These are phyloP conservation scores for Phytophthora citricola DNA, from an alignment of 352 stramenopile genomes.

Conservation along the genomic window DNA sequence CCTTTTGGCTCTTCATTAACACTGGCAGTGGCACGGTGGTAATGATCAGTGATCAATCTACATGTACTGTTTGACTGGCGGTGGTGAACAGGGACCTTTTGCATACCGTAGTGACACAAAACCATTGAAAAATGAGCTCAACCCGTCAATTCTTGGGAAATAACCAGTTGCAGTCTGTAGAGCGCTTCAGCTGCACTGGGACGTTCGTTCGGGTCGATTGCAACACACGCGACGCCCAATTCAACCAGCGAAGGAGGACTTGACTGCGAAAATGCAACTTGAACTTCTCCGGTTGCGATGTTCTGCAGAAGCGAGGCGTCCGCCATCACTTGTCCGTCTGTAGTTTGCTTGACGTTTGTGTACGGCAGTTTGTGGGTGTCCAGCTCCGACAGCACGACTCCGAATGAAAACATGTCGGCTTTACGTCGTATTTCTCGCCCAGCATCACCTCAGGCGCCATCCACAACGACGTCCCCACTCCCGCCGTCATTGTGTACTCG, in stretches of 20 bases:
- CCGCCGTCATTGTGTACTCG: conserved; percentile 15
- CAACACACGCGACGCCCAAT: not conserved
- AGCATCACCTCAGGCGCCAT: conserved; percentile 16
- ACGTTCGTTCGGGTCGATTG: not conserved
- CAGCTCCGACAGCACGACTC: conserved; percentile 6
- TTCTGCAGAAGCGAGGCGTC: not conserved
- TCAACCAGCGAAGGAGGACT: not conserved
- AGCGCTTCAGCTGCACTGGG: not conserved
- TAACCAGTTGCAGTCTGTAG: not conserved
- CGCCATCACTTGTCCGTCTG: not conserved
- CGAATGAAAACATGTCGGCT: conserved; percentile 20
- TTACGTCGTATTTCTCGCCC: conserved; percentile 19
- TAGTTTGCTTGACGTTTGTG: not conserved
- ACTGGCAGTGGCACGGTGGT: not conserved
- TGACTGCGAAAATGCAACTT: not conserved
- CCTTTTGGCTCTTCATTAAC: not conserved
- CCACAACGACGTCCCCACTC: conserved; percentile 21
- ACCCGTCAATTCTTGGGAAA: not conserved
- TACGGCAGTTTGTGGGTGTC: conserved; percentile 6
- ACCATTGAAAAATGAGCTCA: not conserved
- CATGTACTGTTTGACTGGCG: too few species aligned
- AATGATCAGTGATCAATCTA: not conserved
- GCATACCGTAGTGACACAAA: too few species aligned
- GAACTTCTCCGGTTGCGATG: not conserved
- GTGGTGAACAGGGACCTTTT: too few species aligned